These are phyloP conservation scores for Leishmania braziliensis DNA, from an alignment of 208 protist genomes.

Conservation along the genomic window DNA sequence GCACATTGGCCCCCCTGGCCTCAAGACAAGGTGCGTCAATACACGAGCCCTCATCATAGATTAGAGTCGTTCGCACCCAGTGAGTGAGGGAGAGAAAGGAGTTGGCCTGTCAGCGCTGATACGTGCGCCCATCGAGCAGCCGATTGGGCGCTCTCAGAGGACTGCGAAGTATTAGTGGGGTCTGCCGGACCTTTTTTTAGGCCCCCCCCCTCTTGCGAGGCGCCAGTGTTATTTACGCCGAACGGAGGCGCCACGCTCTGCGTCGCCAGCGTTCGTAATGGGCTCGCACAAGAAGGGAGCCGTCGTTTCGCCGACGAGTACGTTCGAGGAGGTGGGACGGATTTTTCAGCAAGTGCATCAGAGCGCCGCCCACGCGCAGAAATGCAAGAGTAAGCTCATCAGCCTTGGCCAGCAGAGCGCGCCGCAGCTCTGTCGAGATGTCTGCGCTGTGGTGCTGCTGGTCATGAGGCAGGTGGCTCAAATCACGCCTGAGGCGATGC, in stretches of 20 bases:
- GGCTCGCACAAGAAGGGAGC: constrained; percentile 11
- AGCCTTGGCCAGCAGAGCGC: constrained; percentile 7
- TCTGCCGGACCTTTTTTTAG: background rate
- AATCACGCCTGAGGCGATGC: constrained; percentile 72
- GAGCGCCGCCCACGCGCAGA: constrained; percentile 71
- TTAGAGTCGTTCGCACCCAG: background rate
- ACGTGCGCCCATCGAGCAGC: background rate
- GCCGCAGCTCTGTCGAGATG: constrained; percentile 25
- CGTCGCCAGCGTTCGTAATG: constrained; percentile 1
- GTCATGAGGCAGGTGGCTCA: constrained; percentile 74
- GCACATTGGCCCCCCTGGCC: background rate
- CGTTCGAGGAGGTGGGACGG: constrained; percentile 41
- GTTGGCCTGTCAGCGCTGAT: background rate
- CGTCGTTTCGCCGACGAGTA: constrained; percentile 2
- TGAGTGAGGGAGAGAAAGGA: background rate
- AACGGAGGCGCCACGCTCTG: background rate
- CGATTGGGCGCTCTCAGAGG: background rate
- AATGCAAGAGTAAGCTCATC: constrained; percentile 64
- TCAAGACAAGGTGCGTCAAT: background rate
- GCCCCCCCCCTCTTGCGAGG: background rate
- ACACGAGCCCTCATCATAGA: background rate
- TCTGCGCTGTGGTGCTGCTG: constrained; percentile 67
- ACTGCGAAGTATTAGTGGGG: background rate
- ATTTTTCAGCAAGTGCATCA: constrained; percentile 86
- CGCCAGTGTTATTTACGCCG: too few species aligned